These are phyloP conservation scores for Oldenlandia corymbosa DNA, from an alignment of 257 asterid species.

Conservation along the genomic window DNA sequence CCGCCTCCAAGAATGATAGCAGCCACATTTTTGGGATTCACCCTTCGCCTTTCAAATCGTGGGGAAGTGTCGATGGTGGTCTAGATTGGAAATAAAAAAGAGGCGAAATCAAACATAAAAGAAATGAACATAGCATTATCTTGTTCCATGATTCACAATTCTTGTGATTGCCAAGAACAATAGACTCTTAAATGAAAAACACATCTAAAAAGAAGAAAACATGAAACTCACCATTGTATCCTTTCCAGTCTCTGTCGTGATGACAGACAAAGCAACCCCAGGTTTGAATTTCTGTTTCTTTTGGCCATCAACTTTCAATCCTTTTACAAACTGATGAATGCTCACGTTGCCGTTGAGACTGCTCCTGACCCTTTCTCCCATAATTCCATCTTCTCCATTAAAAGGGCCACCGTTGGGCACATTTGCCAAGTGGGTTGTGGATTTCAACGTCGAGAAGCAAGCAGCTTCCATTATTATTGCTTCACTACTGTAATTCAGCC, in stretches of 20 bases:
- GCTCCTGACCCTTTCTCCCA: constrained; percentile 56
- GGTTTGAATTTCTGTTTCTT: constrained; percentile 41
- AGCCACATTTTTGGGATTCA: constrained; percentile 80
- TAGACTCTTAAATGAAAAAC: not conserved
- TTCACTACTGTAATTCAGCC: constrained; percentile 19
- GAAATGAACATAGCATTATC: not conserved
- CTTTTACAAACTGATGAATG: constrained; percentile 35
- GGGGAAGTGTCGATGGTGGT: constrained; percentile 40
- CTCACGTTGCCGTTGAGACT: constrained; percentile 25
- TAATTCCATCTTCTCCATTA: constrained; percentile 48
- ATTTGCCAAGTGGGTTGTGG: constrained; percentile 37
- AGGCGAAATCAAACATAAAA: constrained; percentile 17
- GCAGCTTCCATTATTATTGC: constrained; percentile 45
- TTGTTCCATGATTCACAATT: not conserved
- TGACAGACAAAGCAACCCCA: constrained; percentile 69
- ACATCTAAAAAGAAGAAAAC: not conserved
- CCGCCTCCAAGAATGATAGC: constrained; percentile 98
- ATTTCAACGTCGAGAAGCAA: constrained; percentile 47
- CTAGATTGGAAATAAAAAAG: constrained; percentile 43
- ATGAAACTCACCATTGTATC: constrained; percentile 47
- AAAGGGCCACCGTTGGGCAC: constrained; percentile 28
- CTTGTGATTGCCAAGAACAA: not conserved
- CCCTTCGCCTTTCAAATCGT: constrained; percentile 52
- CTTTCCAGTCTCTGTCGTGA: constrained; percentile 62
- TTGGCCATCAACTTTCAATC: constrained; percentile 36